Percentiles rank a stretch among this genome's conserved stretches.
These are phyloP conservation scores for Rhodotorula kratochvilovae DNA, from an alignment of 768 basidiomycete genomes.

Conservation along the genomic window DNA sequence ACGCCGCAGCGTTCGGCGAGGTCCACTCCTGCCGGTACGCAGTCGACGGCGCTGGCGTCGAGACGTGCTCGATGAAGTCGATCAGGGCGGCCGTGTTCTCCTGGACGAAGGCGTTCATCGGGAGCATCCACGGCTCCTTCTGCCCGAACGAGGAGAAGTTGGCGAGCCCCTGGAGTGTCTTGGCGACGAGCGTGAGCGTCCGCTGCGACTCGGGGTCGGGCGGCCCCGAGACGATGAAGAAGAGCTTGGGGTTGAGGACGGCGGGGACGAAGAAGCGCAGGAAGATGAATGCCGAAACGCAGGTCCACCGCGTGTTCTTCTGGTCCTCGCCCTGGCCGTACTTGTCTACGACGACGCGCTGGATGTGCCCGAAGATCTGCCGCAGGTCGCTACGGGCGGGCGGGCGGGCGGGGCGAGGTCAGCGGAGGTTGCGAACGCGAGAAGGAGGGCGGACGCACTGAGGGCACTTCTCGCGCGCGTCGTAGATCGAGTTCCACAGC, in stretches of 20 bases:
- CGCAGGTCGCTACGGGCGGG: constrained; percentile 37
- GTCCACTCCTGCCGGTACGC: constrained; percentile 35
- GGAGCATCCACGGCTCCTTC: constrained; percentile 77
- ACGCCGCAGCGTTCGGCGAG: constrained; percentile 27
- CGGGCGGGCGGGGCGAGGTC: not conserved
- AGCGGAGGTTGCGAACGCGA: not conserved
- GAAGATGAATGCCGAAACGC: constrained; percentile 84
- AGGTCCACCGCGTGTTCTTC: constrained; percentile 61
- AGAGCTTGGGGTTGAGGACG: constrained; percentile 80
- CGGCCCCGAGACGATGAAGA: constrained; percentile 60
- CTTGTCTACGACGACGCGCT: constrained; percentile 29
- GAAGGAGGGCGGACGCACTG: constrained; percentile 27
- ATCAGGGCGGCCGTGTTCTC: constrained; percentile 66
- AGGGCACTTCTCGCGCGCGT: constrained; percentile 64
- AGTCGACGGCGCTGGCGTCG: constrained; percentile 29
- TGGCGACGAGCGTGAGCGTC: constrained; percentile 76
- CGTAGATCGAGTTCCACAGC: constrained; percentile 77
- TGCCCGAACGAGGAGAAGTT: constrained; percentile 55
- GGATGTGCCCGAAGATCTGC: constrained; percentile 42
- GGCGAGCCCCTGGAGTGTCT: constrained; percentile 82
- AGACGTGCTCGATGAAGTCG: constrained; percentile 57
- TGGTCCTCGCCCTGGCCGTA: constrained; percentile 28
- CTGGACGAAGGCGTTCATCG: constrained; percentile 67
- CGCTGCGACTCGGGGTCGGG: constrained; percentile 53
- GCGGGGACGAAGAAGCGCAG: constrained; percentile 84